phyloP scores from a whole-genome alignment of 2,329 filamentous ascomycete species.

The Bipolaris bicolor region DNA sequence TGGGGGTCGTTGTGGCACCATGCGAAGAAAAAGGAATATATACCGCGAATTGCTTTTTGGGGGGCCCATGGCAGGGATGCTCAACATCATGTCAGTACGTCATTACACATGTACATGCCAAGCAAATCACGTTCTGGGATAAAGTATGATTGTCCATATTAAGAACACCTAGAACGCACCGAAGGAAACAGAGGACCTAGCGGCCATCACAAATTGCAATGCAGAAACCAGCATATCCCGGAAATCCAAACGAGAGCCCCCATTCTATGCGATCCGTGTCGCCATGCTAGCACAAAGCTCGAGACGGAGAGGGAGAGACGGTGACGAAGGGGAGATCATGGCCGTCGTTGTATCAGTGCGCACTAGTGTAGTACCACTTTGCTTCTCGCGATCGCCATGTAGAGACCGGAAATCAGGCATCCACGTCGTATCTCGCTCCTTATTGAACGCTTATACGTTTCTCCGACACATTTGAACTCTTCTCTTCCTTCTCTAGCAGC shows the following conservation, averaged over 20 bases:
- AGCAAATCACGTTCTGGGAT: slow-evolving; percentile 7
- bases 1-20: neutral
- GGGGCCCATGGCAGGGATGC: neutral
- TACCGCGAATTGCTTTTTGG: neutral
- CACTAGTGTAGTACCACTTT: slow-evolving; percentile 36
- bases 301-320: slow-evolving; percentile 26
- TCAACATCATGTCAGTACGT: neutral
- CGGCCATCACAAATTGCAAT: slow-evolving; percentile 40
- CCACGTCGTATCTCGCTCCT: slow-evolving; percentile 36
- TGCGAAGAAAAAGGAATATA: neutral
- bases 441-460: slow-evolving; percentile 20
- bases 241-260: slow-evolving; percentile 40
- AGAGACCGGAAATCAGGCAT: slow-evolving; percentile 34
- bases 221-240: slow-evolving; percentile 31
- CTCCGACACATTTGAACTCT: slow-evolving; percentile 16
- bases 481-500: slow-evolving; percentile 71
- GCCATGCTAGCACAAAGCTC: slow-evolving; percentile 37
- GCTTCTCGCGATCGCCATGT: slow-evolving; percentile 27
- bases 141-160: slow-evolving; percentile 35
- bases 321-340: slow-evolving; percentile 26
- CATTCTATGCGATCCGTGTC: slow-evolving; percentile 31
- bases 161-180: slow-evolving; percentile 35
- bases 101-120: slow-evolving; percentile 2
- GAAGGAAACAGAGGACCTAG: slow-evolving; percentile 24
- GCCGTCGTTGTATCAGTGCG: slow-evolving; percentile 33